Conservation (phyloP, 495 filamentous ascomycete species). For the Tuber borchii region DNA sequence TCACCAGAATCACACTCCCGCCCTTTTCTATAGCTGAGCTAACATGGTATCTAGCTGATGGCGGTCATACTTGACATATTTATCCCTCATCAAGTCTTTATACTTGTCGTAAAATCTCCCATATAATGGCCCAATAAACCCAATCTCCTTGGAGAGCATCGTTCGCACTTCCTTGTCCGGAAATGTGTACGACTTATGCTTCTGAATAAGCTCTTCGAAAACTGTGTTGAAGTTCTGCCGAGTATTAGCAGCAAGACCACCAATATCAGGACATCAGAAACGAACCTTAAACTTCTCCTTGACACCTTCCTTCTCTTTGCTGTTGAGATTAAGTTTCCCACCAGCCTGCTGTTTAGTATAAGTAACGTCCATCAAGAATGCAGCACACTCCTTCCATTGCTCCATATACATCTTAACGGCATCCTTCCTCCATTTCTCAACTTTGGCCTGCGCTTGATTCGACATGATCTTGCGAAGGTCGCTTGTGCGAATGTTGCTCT, state of each 20-base stretch:
- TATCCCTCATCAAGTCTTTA: conserved; percentile 95
- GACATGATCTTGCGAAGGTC: conserved; percentile 69
- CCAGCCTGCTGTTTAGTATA: conserved; percentile 66
- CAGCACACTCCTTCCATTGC: conserved; percentile 78
- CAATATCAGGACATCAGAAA: neutral
- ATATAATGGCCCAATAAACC: conserved; percentile 89
- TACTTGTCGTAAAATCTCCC: conserved; percentile 94
- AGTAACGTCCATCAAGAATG: conserved; percentile 80
- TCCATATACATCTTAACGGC: conserved; percentile 75
- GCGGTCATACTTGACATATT: conserved; percentile 97
- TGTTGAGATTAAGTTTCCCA: conserved; percentile 71
- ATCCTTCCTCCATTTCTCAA: conserved; percentile 84
- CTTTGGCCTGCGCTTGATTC: conserved; percentile 53
- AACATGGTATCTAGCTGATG: conserved; percentile 54
- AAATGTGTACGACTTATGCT: conserved; percentile 73
- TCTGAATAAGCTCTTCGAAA: conserved; percentile 79
- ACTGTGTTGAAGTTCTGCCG: conserved; percentile 68
- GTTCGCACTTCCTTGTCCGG: conserved; percentile 75
- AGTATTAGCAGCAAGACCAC: conserved; percentile 10
- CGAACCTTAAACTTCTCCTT: conserved; percentile 82
- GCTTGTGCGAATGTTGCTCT: conserved; percentile 74
- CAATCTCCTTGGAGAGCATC: conserved; percentile 70
- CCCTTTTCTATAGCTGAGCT: conserved; percentile 26
- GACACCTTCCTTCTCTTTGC: conserved; percentile 88
- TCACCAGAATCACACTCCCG: neutral